These are phyloP conservation scores for Hypoxylon sp. DNA, from an alignment of 2,329 filamentous ascomycete genomes.

Conservation along the genomic window DNA sequence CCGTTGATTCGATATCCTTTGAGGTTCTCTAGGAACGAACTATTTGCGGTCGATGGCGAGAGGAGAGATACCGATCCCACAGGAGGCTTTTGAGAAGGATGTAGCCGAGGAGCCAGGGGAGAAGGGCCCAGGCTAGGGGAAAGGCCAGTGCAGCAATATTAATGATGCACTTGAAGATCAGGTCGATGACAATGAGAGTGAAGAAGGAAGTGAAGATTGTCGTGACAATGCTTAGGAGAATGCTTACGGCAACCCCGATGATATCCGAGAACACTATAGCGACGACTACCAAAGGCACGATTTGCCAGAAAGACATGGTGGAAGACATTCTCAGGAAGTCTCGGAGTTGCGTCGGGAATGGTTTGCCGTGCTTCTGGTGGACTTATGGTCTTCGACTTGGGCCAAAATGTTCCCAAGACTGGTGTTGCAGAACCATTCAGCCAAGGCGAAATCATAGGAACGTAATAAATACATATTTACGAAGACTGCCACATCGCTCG, in stretches of 20 bases:
- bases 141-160: background rate
- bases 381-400: background rate
- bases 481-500: background rate
- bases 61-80: no score
- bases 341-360: background rate
- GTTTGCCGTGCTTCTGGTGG: background rate
- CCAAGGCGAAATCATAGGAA: background rate
- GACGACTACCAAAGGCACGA: background rate
- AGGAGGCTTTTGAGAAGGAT: background rate
- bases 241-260: background rate
- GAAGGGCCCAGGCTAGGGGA: background rate
- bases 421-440: conserved; percentile 5
- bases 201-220: background rate
- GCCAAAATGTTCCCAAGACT: conserved; percentile 1
- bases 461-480: background rate
- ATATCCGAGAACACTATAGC: background rate
- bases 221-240: background rate
- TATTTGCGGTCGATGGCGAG: background rate
- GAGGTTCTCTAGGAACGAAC: background rate
- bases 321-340: background rate
- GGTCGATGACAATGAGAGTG: background rate
- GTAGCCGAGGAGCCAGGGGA: background rate
- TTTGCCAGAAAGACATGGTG: background rate
- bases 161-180: background rate
- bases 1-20: background rate